phyloP scores from a whole-genome alignment of 208 protist genomes.

The Tritrichomonas foetus region DNA sequence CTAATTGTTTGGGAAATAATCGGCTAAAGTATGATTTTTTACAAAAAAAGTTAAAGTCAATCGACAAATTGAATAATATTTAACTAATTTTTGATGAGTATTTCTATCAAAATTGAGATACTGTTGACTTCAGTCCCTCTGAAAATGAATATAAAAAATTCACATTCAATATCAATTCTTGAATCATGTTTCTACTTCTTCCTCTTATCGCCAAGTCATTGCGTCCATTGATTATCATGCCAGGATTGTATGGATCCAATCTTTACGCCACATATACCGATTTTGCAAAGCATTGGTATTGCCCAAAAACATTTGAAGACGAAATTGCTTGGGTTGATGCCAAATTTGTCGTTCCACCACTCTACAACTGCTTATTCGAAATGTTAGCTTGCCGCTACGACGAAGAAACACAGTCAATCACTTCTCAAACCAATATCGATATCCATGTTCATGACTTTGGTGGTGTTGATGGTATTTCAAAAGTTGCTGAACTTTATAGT shows the following conservation, averaged over 20 bases:
- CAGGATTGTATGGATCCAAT: slow-evolving; percentile 2
- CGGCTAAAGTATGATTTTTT: no score
- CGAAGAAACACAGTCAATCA: background rate
- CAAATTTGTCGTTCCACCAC: background rate
- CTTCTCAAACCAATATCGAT: background rate
- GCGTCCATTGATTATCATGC: background rate
- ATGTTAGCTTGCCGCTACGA: background rate
- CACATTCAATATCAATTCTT: no score
- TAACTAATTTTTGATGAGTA: no score
- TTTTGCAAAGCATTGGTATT: background rate
- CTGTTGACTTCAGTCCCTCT: no score
- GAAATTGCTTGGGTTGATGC: background rate
- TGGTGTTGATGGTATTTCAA: background rate
- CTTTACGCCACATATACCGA: background rate
- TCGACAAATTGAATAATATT: no score
- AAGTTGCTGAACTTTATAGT: background rate
- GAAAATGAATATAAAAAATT: no score
- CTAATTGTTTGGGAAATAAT: no score
- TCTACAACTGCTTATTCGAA: slow-evolving; percentile 18
- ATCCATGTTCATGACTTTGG: background rate
- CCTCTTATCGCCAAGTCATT: no score
- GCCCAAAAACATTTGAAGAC: background rate
- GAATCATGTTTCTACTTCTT: no score
- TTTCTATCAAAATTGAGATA: no score
- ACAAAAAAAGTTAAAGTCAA: no score